Evolutionary conservation across 352 stramenopile genomes (phyloP), one percentile per base, ranked within the genome.

Genomic region (Globisporangium paroecandrum): DNA sequence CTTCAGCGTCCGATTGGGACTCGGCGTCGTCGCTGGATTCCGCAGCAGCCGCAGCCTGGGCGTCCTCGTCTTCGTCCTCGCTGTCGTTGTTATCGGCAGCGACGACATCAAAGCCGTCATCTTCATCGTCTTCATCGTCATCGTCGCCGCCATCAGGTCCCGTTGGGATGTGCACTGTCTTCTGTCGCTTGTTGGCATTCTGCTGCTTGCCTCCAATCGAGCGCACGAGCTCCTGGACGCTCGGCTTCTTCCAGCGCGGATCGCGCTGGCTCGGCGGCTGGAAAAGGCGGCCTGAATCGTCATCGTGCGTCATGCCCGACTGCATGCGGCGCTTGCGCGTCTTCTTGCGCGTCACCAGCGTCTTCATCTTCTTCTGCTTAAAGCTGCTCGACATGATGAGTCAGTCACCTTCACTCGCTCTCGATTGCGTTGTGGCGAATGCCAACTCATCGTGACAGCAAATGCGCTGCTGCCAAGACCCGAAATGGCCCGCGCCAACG

Each of bases 351-450:
- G 84, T 93, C 51, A 75, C 77, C 65, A 93, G 73, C 68, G 82
- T 93, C 76, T 88, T 89, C 70, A 89, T 65, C 75, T 93, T 93
- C 71, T 93, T 93, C 73, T 93, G 84, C 79, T 90, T 90, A 73
- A 83, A 93, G 79, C 81, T 90, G 76, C 84, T 93, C 68, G 82
- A 90, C 84, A 93, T 93, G 63, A 5, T 20, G 3, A 7, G 20
- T 55, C 38, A n/a, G 27, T 47, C 15, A 41, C 32, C 29, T 69
- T 51, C 20, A 41, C 36, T 41, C 36, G 8, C 20, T 43, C 20
- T 25, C 25, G 9, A n/a, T 34, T 36, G 29, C 22, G 56, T 29
- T 15, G 2, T 49, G 18, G 55, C 8, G 10, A 46, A 4, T 12
- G 27, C 54, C 18, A 34, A 58, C 27, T 27, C 57, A 34, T 25